These are phyloP conservation scores for Paratinospora sagittata DNA, from an alignment of 164 flowering plant genomes.

Conservation along the genomic window DNA sequence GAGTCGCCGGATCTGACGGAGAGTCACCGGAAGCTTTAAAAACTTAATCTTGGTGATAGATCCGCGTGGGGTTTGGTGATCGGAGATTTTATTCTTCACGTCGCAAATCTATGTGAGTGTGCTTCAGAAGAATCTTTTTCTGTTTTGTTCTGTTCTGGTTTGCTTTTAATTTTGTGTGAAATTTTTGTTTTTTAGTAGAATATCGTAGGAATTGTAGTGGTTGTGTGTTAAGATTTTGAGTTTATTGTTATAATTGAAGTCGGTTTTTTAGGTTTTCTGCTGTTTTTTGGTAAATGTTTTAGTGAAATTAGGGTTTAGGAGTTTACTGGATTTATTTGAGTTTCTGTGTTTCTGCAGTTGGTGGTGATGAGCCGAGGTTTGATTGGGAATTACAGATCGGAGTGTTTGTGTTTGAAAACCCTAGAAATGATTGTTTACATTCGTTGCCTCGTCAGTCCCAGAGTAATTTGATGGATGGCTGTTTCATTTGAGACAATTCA, in stretches of 20 bases:
- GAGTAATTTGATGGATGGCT: constrained; percentile 2
- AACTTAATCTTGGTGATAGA: background rate
- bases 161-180: background rate
- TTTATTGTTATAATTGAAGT: constrained; percentile 6
- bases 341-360: background rate
- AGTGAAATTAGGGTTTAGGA: constrained; percentile 5
- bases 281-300: background rate
- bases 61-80: background rate
- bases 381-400: background rate
- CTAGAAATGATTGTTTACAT: constrained; percentile 1
- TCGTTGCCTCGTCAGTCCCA: background rate
- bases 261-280: background rate
- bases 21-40: background rate
- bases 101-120: constrained; percentile 11
- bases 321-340: constrained; percentile 16
- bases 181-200: background rate
- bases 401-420: background rate
- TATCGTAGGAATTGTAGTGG: background rate
- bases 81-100: constrained; percentile 5
- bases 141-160: background rate
- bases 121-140: background rate
- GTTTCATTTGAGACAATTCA: background rate
- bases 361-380: background rate
- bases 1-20: background rate
- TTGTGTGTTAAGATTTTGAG: background rate